Evolutionary conservation across 2,329 filamentous ascomycete species (phyloP).

Genomic region (Westerdykella ornata): DNA sequence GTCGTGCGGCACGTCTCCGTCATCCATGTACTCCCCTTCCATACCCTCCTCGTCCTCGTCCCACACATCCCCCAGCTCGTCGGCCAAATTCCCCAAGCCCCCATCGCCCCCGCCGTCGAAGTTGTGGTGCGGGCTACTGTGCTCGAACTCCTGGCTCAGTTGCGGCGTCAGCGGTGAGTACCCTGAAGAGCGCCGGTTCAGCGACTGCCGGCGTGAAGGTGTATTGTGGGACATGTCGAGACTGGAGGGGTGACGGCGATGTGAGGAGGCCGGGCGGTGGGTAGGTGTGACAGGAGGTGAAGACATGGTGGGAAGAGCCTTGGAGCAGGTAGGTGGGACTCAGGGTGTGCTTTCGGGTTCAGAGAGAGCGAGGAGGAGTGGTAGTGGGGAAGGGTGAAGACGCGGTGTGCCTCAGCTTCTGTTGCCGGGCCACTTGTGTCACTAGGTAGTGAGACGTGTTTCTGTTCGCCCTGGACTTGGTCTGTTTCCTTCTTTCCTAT

Average conservation of each 20-base stretch:
- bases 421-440: constrained; percentile 3
- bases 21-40: constrained; percentile 54
- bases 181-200: constrained; percentile 41
- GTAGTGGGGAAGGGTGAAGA: constrained; percentile 1
- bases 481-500: too few species aligned
- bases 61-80: constrained; percentile 70
- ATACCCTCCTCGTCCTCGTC: constrained; percentile 57
- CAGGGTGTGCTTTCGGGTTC: too few species aligned
- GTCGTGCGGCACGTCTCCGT: constrained; percentile 47
- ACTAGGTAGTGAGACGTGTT: constrained; percentile 4
- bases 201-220: constrained; percentile 29
- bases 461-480: too few species aligned
- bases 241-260: constrained; percentile 38
- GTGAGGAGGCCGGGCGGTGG: constrained; percentile 31
- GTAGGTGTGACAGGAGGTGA: constrained; percentile 40
- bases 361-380: neutral
- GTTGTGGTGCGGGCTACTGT: constrained; percentile 34
- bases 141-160: constrained; percentile 37
- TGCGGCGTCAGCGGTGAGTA: constrained; percentile 42
- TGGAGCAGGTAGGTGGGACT: too few species aligned
- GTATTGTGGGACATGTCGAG: constrained; percentile 39
- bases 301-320: constrained; percentile 22
- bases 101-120: constrained; percentile 41
- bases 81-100: constrained; percentile 69
- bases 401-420: constrained; percentile 3